phyloP scores from a whole-genome alignment of 768 basidiomycete species.

The Tephrocybe rancida region DNA sequence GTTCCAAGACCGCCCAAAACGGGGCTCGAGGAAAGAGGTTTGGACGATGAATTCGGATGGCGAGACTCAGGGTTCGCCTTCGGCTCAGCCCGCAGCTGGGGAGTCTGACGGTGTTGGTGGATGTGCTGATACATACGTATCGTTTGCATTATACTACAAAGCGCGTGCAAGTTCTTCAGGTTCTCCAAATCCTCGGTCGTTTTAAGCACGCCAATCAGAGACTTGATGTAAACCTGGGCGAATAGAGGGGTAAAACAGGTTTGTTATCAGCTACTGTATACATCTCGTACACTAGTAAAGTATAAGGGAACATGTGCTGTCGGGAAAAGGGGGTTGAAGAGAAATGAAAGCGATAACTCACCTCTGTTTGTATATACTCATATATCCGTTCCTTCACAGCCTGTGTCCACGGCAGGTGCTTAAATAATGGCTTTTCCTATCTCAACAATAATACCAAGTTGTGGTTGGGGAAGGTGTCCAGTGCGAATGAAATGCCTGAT shows the following conservation, averaged over 20 bases:
- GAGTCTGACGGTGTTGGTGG: too few species aligned
- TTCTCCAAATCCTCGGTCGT: conserved; percentile 94
- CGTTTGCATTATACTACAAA: conserved; percentile 92
- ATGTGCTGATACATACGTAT: conserved; percentile 63
- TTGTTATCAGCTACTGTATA: conserved; percentile 28
- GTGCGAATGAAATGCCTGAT: conserved; percentile 74
- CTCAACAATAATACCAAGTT: conserved; percentile 75
- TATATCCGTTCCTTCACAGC: conserved; percentile 81
- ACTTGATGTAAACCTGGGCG: conserved; percentile 82
- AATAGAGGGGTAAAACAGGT: conserved; percentile 19
- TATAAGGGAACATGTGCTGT: conserved; percentile 10
- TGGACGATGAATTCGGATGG: too few species aligned
- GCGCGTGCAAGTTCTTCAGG: conserved; percentile 84
- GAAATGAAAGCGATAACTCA: conserved; percentile 38
- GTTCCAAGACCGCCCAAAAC: too few species aligned
- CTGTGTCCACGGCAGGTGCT: conserved; percentile 73
- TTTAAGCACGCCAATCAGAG: conserved; percentile 80
- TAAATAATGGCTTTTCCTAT: conserved; percentile 83
- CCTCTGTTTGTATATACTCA: conserved; percentile 86
- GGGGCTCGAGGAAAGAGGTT: too few species aligned
- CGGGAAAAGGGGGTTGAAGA: conserved; percentile 9
- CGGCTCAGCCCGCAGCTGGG: too few species aligned
- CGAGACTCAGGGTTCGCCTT: too few species aligned
- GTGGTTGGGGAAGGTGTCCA: conserved; percentile 75
- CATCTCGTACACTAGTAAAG: conserved; percentile 19